Percentiles rank a stretch among this genome's conserved stretches.
Conservation (phyloP, 805 yeast genomes). For the Myxozyma geophila region DNA sequence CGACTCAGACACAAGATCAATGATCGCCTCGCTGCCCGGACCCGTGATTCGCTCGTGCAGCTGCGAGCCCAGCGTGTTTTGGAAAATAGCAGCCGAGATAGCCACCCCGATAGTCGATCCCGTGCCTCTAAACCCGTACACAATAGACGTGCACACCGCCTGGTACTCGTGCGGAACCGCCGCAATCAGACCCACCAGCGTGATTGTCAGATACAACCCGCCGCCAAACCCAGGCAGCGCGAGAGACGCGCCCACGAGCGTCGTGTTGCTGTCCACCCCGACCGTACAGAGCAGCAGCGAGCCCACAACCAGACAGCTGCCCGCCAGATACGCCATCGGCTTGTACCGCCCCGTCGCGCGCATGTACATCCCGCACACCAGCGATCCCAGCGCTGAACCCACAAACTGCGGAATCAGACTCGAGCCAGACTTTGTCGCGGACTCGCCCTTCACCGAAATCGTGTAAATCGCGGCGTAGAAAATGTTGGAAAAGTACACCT, state of each 20-base stretch:
- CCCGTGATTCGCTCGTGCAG: constrained; percentile 37
- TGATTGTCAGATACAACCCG: constrained; percentile 68
- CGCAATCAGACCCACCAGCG: constrained; percentile 74
- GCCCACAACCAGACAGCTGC: constrained; percentile 55
- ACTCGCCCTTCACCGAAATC: constrained; percentile 56
- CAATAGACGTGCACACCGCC: constrained; percentile 88
- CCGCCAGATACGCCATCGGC: constrained; percentile 51
- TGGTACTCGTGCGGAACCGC: constrained; percentile 71
- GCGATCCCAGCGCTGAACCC: constrained; percentile 71
- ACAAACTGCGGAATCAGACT: constrained; percentile 60
- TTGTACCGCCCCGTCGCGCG: constrained; percentile 68
- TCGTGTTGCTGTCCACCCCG: constrained; percentile 26
- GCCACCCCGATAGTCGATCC: constrained; percentile 84
- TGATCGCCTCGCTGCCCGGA: constrained; percentile 28
- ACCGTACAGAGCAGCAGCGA: constrained; percentile 45
- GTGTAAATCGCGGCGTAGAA: constrained; percentile 74
- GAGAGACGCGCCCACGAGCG: constrained; percentile 49
- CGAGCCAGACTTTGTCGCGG: constrained; percentile 61
- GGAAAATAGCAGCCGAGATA: constrained; percentile 60
- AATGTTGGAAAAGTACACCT: constrained; percentile 64
- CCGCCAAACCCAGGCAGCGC: constrained; percentile 65
- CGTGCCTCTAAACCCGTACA: constrained; percentile 82
- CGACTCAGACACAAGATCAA: constrained; percentile 25
- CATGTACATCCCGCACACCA: constrained; percentile 69
- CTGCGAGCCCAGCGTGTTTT: constrained; percentile 45